Base-by-base conservation (phyloP, 768 basidiomycete species). In the Suillus brevipes region DNA sequence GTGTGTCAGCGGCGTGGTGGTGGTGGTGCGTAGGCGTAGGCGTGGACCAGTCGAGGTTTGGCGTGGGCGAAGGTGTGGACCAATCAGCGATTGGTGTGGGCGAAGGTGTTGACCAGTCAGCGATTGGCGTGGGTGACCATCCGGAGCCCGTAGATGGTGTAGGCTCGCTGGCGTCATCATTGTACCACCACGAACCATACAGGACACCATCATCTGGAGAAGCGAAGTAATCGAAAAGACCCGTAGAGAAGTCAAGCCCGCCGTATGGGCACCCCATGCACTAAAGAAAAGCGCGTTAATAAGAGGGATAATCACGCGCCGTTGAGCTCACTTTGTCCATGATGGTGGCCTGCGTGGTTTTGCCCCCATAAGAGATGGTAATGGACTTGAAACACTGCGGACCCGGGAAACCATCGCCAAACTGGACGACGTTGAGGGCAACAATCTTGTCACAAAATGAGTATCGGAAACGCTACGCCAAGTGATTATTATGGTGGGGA, bases 181-280 rank as follows among this genome's bases (percentile, higher is more conserved):
- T 74, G 76, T 82, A 88, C 63, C 69, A 79, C 91, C 91, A 93
- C 6, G 74, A 68, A 57, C 86, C 88, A 64, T 80, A 78, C 63
- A 92, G 77, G 16, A 89, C 83, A 50, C 91, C 91, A 7, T 60
- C 69, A 52, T 69, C 68, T 58, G 80, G 72, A 12, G 72, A 20
- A 7, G 83, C 87, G 73, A 92, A 90, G 75, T 70, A 76, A 25
- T 73, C 62, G 78, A 94, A 93, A 57, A 93, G 80, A 50, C 87
- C 86, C 18, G 77, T 74, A 31, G 87, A 87, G 42, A 92, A 77
- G 74, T 94, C 92, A 34, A 93, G 84, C 43, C 85, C 90, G 55
- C 83, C 84, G 64, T 77, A 83, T 16, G 85, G 84, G 73, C 91
- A 93, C 25, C 82, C 83, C 45, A 86, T 85, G 70, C 90, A 91